Percentiles rank a stretch among this genome's conserved stretches.
phyloP scores from a whole-genome alignment of 768 basidiomycete genomes.

The Lentinula sp. region DNA sequence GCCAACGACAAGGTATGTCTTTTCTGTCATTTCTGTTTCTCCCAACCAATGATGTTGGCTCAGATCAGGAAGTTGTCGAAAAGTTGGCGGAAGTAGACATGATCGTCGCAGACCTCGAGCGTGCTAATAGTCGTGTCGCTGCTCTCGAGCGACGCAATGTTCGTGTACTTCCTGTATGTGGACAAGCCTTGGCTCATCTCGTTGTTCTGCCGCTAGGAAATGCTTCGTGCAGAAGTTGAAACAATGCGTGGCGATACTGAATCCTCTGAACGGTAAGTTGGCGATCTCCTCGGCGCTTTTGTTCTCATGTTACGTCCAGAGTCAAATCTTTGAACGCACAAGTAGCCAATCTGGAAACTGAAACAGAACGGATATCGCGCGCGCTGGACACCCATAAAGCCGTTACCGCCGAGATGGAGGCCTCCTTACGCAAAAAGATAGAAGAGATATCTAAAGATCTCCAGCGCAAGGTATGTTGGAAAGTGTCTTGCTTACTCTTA shows the following conservation, averaged over 20 bases:
- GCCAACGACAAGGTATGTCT: constrained; percentile 74
- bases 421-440: constrained; percentile 38
- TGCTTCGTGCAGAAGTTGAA: constrained; percentile 94
- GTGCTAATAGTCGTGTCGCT: constrained; percentile 91
- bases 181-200: not conserved
- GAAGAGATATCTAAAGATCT: constrained; percentile 61
- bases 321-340: constrained; percentile 69
- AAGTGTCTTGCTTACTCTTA: not conserved
- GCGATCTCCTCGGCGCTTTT: constrained; percentile 41
- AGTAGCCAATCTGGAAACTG: constrained; percentile 70
- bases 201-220: constrained; percentile 49
- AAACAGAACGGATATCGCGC: constrained; percentile 63
- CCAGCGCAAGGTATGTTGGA: constrained; percentile 43
- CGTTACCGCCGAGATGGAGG: constrained; percentile 40
- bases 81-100: constrained; percentile 93
- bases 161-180: constrained; percentile 14
- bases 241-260: constrained; percentile 76
- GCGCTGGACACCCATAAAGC: constrained; percentile 59
- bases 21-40: not conserved
- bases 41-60: not conserved
- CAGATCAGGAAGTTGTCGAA: constrained; percentile 88
- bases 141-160: constrained; percentile 93
- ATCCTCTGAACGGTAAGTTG: constrained; percentile 56
- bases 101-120: constrained; percentile 88
- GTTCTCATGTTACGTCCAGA: constrained; percentile 40